A percentile compares a stretch with the other conserved stretches of the same genome.
Evolutionary conservation across 2,329 filamentous ascomycete genomes (phyloP).

Genomic region (Penicillium decumbens): DNA sequence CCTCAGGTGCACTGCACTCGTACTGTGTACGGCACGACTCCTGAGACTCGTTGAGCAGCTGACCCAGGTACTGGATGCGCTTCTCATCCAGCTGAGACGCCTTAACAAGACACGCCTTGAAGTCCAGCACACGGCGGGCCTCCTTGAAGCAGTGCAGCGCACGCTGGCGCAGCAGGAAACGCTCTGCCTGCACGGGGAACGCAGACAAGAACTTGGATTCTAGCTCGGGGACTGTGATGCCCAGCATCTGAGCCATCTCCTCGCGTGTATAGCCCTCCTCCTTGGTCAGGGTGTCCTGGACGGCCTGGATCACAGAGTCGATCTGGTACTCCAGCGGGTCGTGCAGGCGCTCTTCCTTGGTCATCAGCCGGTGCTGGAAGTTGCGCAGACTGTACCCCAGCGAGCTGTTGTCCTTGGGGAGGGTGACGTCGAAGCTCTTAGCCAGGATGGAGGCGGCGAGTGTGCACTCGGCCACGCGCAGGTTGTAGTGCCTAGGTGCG

Average conservation of each 20-base stretch:
- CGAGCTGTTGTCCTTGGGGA: constrained; percentile 75
- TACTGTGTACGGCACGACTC: constrained; percentile 80
- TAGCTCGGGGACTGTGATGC: constrained; percentile 64
- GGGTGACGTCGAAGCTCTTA: constrained; percentile 56
- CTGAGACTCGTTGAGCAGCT: constrained; percentile 84
- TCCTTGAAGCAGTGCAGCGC: constrained; percentile 89
- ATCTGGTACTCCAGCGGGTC: constrained; percentile 63
- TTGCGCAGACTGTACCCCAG: constrained; percentile 78
- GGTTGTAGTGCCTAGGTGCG: constrained; percentile 90
- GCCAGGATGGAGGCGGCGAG: constrained; percentile 69
- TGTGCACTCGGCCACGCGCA: constrained; percentile 92
- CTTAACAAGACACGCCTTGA: constrained; percentile 67
- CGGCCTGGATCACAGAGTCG: constrained; percentile 64
- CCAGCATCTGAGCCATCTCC: constrained; percentile 71
- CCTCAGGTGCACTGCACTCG: constrained; percentile 85
- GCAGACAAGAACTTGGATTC: constrained; percentile 75
- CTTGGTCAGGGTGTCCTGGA: constrained; percentile 66
- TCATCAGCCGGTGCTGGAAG: constrained; percentile 79
- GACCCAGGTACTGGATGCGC: constrained; percentile 69
- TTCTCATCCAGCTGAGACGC: constrained; percentile 56
- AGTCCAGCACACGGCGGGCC: constrained; percentile 77
- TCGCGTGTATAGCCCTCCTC: constrained; percentile 83
- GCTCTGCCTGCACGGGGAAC: constrained; percentile 82
- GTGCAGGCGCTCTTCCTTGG: constrained; percentile 44
- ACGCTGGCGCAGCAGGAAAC: constrained; percentile 81